phyloP scores from a whole-genome alignment of 2,329 filamentous ascomycete genomes.

The Penicillium sp. region DNA sequence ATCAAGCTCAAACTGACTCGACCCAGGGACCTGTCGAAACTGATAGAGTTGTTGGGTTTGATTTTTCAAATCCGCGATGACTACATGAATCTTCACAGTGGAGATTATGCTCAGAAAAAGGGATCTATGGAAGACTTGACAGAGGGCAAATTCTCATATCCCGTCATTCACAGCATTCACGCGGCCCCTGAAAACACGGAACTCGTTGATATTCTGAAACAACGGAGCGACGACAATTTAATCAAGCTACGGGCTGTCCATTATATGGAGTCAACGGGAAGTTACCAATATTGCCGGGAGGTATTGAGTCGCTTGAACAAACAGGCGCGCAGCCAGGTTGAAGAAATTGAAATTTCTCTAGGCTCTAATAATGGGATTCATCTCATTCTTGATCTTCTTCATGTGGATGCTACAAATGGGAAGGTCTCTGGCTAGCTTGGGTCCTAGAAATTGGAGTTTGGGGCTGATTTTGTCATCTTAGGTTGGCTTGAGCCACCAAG shows the following conservation, averaged over 20 bases:
- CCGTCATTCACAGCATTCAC: slow-evolving; percentile 2
- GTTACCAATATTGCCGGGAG: slow-evolving; percentile 67
- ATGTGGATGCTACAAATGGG: too few species aligned
- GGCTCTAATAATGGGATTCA: too few species aligned
- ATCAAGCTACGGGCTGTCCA: slow-evolving; percentile 84
- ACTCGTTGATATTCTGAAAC: not conserved
- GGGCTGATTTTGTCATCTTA: too few species aligned
- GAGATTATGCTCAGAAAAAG: slow-evolving; percentile 1
- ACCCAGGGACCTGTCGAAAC: slow-evolving; percentile 41
- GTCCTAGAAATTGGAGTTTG: too few species aligned
- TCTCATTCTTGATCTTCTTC: too few species aligned
- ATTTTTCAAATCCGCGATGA: slow-evolving; percentile 73
- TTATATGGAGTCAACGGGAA: slow-evolving; percentile 84
- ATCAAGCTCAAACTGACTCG: slow-evolving; percentile 24
- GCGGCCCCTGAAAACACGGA: not conserved
- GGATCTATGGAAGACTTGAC: slow-evolving; percentile 12
- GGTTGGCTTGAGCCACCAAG: too few species aligned
- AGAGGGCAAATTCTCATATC: slow-evolving; percentile 14
- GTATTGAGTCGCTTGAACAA: too few species aligned
- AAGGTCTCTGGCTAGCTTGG: too few species aligned
- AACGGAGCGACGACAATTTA: slow-evolving; percentile 60
- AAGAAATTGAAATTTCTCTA: too few species aligned
- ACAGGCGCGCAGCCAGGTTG: too few species aligned
- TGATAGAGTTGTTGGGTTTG: slow-evolving; percentile 68
- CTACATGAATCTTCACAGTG: slow-evolving; percentile 16